Conservation (phyloP, 768 basidiomycete species). For the Auriculariales sp. region DNA sequence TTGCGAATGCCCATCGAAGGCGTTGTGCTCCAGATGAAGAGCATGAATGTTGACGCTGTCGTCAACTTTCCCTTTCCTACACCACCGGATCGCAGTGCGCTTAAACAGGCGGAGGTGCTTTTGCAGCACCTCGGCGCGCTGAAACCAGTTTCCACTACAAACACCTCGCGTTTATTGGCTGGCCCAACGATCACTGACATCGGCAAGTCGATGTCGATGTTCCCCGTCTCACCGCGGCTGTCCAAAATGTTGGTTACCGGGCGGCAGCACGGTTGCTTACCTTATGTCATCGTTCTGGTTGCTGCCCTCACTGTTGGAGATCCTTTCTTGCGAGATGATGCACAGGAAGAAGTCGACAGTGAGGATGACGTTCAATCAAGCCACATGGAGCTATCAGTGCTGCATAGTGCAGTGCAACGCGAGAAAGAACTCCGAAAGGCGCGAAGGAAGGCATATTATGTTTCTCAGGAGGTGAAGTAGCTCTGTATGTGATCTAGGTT, state of each 20-base stretch:
- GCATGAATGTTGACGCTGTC: conserved; percentile 94
- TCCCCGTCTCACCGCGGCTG: conserved; percentile 87
- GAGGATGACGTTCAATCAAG: conserved; percentile 11
- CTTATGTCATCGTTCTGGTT: conserved; percentile 84
- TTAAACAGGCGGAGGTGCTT: conserved; percentile 70
- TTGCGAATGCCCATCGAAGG: conserved; percentile 93
- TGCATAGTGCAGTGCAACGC: conserved; percentile 31
- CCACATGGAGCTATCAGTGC: conserved; percentile 21
- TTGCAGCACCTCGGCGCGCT: conserved; percentile 78
- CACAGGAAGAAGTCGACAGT: conserved; percentile 24
- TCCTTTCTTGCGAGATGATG: conserved; percentile 78
- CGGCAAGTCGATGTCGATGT: conserved; percentile 85
- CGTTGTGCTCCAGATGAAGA: conserved; percentile 95
- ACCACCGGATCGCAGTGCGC: conserved; percentile 63
- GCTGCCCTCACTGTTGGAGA: conserved; percentile 89
- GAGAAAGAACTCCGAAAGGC: conserved; percentile 43
- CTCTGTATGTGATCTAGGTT: conserved; percentile 2
- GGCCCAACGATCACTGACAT: conserved; percentile 72
- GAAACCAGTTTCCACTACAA: conserved; percentile 19
- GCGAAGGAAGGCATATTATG: conserved; percentile 66
- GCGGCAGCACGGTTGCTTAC: conserved; percentile 76
- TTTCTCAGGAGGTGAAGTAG: conserved; percentile 66
- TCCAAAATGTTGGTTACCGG: conserved; percentile 89
- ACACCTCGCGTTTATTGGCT: conserved; percentile 12
- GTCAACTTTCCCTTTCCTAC: conserved; percentile 98